Conservation (phyloP, 768 basidiomycete genomes). For the Trametes cinnabarina region DNA sequence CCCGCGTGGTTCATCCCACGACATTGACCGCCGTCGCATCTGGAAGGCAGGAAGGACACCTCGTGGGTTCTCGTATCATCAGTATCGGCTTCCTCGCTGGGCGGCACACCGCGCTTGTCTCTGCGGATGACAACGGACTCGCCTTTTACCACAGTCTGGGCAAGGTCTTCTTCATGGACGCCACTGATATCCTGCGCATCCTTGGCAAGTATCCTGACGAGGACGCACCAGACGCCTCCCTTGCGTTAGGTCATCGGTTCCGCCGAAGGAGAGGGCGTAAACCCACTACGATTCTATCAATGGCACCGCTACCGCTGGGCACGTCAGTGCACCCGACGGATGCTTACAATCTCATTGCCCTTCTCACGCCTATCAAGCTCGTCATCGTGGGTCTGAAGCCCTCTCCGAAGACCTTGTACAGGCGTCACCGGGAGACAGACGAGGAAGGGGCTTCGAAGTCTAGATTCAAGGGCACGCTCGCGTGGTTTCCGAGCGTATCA, state of each 20-base stretch:
- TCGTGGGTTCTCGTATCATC: conserved; percentile 75
- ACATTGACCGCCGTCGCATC: conserved; percentile 64
- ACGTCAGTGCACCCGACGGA: conserved; percentile 74
- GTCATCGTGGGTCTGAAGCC: conserved; percentile 94
- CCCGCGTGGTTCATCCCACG: conserved; percentile 69
- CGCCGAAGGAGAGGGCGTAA: conserved; percentile 51
- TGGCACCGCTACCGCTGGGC: conserved; percentile 81
- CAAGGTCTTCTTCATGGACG: conserved; percentile 92
- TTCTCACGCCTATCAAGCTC: conserved; percentile 87
- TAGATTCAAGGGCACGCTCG: conserved; percentile 60
- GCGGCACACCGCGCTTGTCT: conserved; percentile 89
- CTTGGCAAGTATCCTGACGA: conserved; percentile 85
- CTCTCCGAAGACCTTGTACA: conserved; percentile 88
- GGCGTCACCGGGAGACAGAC: conserved; percentile 55
- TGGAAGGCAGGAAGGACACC: conserved; percentile 83
- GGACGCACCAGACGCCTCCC: conserved; percentile 23
- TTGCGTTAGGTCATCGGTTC: conserved; percentile 28
- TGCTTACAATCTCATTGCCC: conserved; percentile 71
- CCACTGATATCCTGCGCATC: conserved; percentile 90
- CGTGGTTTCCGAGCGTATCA: conserved; percentile 77
- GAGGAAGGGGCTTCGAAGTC: conserved; percentile 43
- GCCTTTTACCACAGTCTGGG: conserved; percentile 95
- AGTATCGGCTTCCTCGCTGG: conserved; percentile 85
- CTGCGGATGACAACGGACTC: conserved; percentile 85
- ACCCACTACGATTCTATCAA: conserved; percentile 64